These are phyloP conservation scores for Phytophthora kernoviae DNA, from an alignment of 352 stramenopile genomes.

Conservation along the genomic window DNA sequence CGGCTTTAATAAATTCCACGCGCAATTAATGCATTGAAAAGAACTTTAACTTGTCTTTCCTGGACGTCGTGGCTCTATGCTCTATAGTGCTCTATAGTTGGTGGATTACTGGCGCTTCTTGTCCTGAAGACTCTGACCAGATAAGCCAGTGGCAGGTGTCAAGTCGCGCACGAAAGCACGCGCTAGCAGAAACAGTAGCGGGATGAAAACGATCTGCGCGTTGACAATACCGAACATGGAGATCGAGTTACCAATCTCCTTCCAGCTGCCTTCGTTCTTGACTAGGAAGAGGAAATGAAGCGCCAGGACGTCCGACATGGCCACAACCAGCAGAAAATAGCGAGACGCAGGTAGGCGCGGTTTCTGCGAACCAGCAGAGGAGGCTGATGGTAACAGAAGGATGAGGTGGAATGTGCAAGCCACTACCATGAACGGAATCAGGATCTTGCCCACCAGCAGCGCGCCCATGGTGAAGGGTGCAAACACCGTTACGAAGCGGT, in stretches of 20 bases:
- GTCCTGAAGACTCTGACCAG: constrained; percentile 1
- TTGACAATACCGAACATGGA: constrained; percentile 89
- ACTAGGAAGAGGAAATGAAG: constrained; percentile 87
- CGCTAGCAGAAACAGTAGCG: constrained; percentile 70
- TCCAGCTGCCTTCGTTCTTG: constrained; percentile 86
- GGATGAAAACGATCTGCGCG: constrained; percentile 81
- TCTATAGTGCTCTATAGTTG: background rate
- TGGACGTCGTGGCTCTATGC: background rate
- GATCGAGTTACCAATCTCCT: constrained; percentile 89
- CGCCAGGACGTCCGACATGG: constrained; percentile 79
- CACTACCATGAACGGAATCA: constrained; percentile 82
- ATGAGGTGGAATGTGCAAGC: constrained; percentile 70
- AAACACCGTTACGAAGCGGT: constrained; percentile 86
- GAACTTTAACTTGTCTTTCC: background rate
- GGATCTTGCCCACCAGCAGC: constrained; percentile 79
- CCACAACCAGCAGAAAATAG: constrained; percentile 79
- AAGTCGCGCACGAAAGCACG: constrained; percentile 38
- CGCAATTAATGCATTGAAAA: background rate
- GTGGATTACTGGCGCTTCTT: constrained; percentile 23
- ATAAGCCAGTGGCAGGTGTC: constrained; percentile 1
- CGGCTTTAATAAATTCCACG: background rate
- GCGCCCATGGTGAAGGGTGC: constrained; percentile 82
- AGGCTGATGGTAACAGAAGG: constrained; percentile 34
- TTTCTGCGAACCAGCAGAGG: constrained; percentile 1
- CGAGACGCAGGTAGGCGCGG: constrained; percentile 39